A percentile compares a stretch with the other conserved stretches of the same genome.
Evolutionary conservation across 1,139 yeast species (phyloP).

Genomic region (Nakaseomyces sp.): DNA sequence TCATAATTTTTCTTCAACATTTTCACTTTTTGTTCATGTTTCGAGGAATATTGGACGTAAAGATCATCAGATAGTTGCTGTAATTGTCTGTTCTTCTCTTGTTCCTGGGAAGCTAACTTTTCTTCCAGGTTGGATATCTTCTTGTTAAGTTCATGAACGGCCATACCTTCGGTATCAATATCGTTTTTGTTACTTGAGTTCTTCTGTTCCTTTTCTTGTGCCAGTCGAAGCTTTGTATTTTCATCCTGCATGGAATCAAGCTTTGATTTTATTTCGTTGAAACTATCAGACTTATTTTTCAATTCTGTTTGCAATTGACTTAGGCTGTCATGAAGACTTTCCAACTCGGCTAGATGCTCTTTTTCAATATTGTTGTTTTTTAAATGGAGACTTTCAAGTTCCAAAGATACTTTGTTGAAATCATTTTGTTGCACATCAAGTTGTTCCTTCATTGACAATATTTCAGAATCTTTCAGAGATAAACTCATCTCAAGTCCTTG

Average conservation of each 20-base stretch:
- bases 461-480: conserved; percentile 13
- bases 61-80: conserved; percentile 56
- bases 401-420: conserved; percentile 23
- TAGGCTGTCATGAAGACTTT: conserved; percentile 32
- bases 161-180: not conserved
- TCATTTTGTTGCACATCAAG: conserved; percentile 19
- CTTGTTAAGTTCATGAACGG: conserved; percentile 12
- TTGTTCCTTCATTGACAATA: conserved; percentile 17
- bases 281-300: conserved; percentile 23
- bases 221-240: conserved; percentile 1
- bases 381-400: conserved; percentile 22
- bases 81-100: conserved; percentile 42
- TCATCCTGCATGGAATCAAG: conserved; percentile 14
- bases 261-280: conserved; percentile 22
- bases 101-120: conserved; percentile 26
- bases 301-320: conserved; percentile 28
- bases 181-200: conserved; percentile 4
- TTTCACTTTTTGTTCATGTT: conserved; percentile 57
- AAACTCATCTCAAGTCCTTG: conserved; percentile 17
- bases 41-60: conserved; percentile 58
- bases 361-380: conserved; percentile 27
- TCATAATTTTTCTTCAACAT: conserved; percentile 47
- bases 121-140: conserved; percentile 17
- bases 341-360: conserved; percentile 33
- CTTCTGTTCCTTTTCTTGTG: conserved; percentile 2